These are phyloP conservation scores for Abrus precatorius DNA, from an alignment of 306 rosid genomes.

Conservation along the genomic window DNA sequence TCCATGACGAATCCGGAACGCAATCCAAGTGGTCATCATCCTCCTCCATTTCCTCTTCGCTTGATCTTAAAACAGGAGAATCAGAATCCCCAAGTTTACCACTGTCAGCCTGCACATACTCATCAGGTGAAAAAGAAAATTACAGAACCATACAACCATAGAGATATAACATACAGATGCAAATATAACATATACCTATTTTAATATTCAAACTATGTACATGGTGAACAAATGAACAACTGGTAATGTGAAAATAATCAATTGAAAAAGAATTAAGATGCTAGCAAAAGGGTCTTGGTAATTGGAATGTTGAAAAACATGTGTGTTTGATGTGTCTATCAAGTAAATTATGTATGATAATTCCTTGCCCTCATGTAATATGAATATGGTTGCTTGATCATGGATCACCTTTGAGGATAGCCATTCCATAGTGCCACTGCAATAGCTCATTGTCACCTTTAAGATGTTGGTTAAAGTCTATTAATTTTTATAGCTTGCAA, in stretches of 20 bases:
- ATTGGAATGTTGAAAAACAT: background rate
- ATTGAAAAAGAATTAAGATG: background rate
- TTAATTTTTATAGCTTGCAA: background rate
- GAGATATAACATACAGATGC: background rate
- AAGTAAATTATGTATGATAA: background rate
- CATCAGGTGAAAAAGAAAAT: constrained; percentile 45
- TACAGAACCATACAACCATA: constrained; percentile 12
- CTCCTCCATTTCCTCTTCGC: constrained; percentile 68
- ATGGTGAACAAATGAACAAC: background rate
- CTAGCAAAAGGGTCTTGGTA: background rate
- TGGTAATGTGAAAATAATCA: background rate
- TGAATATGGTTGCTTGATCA: background rate
- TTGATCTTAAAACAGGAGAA: constrained; percentile 65
- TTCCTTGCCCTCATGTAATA: background rate
- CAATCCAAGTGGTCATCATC: constrained; percentile 63
- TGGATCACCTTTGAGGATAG: constrained; percentile 16
- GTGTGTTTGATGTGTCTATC: background rate
- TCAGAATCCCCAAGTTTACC: constrained; percentile 80
- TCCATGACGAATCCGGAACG: constrained; percentile 77
- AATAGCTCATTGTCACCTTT: background rate
- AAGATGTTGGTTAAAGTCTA: background rate
- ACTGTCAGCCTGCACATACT: constrained; percentile 69
- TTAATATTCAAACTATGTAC: background rate
- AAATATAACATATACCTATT: background rate
- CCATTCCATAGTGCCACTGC: background rate